phyloP scores from a whole-genome alignment of 2,329 filamentous ascomycete species.

The Ascochyta viciae-villosae region DNA sequence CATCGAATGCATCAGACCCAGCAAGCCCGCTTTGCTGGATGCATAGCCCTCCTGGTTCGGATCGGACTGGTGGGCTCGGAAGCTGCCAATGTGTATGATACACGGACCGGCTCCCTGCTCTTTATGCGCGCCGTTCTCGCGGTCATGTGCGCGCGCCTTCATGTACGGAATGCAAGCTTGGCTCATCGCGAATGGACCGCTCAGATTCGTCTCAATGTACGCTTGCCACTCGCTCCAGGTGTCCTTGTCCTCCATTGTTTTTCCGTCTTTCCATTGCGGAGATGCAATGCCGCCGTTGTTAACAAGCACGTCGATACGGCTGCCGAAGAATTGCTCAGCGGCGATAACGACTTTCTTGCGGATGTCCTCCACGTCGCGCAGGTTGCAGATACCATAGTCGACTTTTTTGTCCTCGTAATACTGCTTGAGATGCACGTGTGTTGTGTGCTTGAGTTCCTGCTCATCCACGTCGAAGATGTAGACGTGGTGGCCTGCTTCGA shows the following conservation, averaged over 20 bases:
- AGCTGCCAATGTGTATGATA: slow-evolving; percentile 57
- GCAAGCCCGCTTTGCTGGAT: slow-evolving; percentile 59
- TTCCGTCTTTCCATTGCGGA: slow-evolving; percentile 53
- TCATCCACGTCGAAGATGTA: slow-evolving; percentile 56
- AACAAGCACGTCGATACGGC: slow-evolving; percentile 50
- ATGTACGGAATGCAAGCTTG: slow-evolving; percentile 59
- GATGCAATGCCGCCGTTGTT: slow-evolving; percentile 49
- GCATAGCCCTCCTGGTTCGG: slow-evolving; percentile 60
- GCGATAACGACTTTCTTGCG: slow-evolving; percentile 51
- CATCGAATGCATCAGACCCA: slow-evolving; percentile 61
- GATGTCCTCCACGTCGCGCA: slow-evolving; percentile 53
- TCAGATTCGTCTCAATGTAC: slow-evolving; percentile 58
- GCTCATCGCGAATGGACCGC: slow-evolving; percentile 54
- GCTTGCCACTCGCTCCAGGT: slow-evolving; percentile 56
- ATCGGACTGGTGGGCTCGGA: slow-evolving; percentile 56
- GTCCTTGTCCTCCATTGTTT: slow-evolving; percentile 55
- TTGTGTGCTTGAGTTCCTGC: slow-evolving; percentile 47
- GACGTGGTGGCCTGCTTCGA: slow-evolving; percentile 54
- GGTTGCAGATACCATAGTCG: slow-evolving; percentile 52
- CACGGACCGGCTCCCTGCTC: slow-evolving; percentile 50
- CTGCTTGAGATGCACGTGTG: slow-evolving; percentile 49
- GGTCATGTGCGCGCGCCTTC: slow-evolving; percentile 44
- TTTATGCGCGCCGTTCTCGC: slow-evolving; percentile 36
- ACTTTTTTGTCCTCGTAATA: slow-evolving; percentile 47
- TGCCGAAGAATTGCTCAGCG: slow-evolving; percentile 52